These are phyloP conservation scores for Austroboletus eburneus DNA, from an alignment of 768 basidiomycete species.

Conservation along the genomic window DNA sequence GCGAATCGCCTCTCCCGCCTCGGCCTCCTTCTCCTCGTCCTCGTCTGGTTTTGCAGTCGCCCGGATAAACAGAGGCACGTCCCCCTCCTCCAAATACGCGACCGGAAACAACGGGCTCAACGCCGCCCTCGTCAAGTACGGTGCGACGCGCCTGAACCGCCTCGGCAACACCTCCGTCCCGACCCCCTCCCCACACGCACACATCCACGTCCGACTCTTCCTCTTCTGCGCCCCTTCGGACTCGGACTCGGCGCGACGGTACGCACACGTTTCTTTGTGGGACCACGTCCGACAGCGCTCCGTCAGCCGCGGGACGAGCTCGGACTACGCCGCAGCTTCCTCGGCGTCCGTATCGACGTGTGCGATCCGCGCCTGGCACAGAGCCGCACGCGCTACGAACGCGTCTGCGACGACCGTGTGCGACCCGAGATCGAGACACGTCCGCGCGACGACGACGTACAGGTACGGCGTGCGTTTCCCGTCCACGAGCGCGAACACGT, in stretches of 20 bases:
- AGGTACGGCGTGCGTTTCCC: too few relatives aligned
- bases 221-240: conserved; percentile 31
- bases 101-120: conserved; percentile 52
- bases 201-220: conserved; percentile 9
- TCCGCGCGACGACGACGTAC: conserved; percentile 41
- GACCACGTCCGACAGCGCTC: conserved; percentile 55
- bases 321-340: conserved; percentile 40
- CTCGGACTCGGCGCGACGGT: conserved; percentile 8
- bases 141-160: conserved; percentile 37
- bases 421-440: conserved; percentile 41
- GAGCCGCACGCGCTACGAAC: conserved; percentile 44
- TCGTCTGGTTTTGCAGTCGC: too few relatives aligned
- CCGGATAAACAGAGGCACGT: not conserved
- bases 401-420: conserved; percentile 46
- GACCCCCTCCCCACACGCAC: conserved; percentile 11
- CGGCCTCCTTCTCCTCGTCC: not conserved
- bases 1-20: not conserved
- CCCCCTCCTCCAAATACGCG: conserved; percentile 39
- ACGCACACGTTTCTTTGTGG: conserved; percentile 40
- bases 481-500: too few relatives aligned
- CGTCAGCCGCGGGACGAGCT: conserved; percentile 46
- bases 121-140: conserved; percentile 47
- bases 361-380: too few relatives aligned
- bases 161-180: conserved; percentile 11
- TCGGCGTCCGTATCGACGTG: conserved; percentile 12